These are phyloP conservation scores for Penicillium sp. DNA, from an alignment of 2,329 filamentous ascomycete genomes.

Conservation along the genomic window DNA sequence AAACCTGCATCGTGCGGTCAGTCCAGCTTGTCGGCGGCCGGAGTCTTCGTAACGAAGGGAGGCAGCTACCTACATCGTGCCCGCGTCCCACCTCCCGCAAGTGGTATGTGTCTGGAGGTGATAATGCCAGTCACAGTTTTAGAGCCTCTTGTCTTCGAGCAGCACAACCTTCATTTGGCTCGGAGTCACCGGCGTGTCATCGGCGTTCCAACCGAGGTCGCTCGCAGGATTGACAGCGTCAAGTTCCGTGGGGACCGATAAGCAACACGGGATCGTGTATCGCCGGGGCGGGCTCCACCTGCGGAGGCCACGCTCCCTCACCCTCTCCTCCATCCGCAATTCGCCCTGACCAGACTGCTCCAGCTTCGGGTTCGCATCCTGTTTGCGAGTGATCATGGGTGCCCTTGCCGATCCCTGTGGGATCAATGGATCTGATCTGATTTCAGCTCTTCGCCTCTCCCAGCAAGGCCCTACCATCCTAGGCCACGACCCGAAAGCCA, in stretches of 20 bases:
- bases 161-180: not conserved
- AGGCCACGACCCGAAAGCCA: constrained; percentile 46
- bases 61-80: constrained; percentile 3
- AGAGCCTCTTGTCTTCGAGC: not conserved
- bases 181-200: too few species aligned
- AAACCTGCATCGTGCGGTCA: constrained; percentile 64
- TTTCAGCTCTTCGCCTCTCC: constrained; percentile 45
- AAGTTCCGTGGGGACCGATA: constrained; percentile 20
- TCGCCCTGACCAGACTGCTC: not conserved
- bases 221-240: too few species aligned
- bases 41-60: not conserved
- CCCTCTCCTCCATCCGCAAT: not conserved
- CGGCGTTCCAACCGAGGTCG: too few species aligned
- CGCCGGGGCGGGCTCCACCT: constrained; percentile 5
- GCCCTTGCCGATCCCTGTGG: constrained; percentile 13
- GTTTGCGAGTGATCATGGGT: constrained; percentile 12
- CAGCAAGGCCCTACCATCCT: constrained; percentile 45
- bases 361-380: not conserved
- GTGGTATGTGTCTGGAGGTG: not conserved
- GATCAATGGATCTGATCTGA: constrained; percentile 42
- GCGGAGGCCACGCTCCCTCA: not conserved
- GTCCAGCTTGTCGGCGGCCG: not conserved
- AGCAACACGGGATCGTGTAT: constrained; percentile 23
- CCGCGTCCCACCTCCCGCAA: not conserved
- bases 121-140: not conserved